A percentile compares a stretch with the other conserved stretches of the same genome.
Conservation (phyloP, 768 basidiomycete species). For the Auricularia sp. region DNA sequence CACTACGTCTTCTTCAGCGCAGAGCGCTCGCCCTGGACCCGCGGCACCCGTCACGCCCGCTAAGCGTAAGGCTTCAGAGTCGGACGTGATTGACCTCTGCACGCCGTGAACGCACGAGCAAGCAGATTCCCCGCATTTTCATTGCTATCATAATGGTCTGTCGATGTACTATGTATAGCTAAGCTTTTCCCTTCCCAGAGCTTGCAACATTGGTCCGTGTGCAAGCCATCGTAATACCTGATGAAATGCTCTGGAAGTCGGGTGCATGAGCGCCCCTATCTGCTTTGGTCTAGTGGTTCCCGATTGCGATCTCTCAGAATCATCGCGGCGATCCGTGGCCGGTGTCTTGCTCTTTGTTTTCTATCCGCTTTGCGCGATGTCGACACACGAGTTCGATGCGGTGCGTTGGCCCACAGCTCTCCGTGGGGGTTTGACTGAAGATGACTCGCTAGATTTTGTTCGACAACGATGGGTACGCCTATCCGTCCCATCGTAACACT, state of each 20-base stretch:
- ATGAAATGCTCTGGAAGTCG: too few species aligned
- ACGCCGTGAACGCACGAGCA: neutral
- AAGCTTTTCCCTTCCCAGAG: too few species aligned
- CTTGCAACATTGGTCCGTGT: too few species aligned
- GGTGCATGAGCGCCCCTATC: too few species aligned
- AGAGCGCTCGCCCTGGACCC: neutral
- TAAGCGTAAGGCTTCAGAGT: neutral
- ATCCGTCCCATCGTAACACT: neutral
- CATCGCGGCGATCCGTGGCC: neutral
- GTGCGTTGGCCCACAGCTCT: neutral
- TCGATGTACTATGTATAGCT: too few species aligned
- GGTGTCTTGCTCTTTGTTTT: neutral
- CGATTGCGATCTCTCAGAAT: too few species aligned
- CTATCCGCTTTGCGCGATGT: neutral
- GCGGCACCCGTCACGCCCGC: neutral
- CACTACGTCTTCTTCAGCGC: neutral
- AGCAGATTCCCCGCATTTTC: neutral
- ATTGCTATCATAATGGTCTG: neutral
- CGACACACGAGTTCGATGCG: neutral
- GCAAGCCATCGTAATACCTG: too few species aligned
- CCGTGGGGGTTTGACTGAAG: too few species aligned
- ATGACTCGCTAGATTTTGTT: slow-evolving; percentile 16
- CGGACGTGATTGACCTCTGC: neutral
- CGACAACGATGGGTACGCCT: slow-evolving; percentile 24
- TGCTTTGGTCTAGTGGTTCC: too few species aligned